A percentile compares a stretch with the other conserved stretches of the same genome.
Evolutionary conservation across 2,329 filamentous ascomycete genomes (phyloP).

Genomic region (Alternaria arborescens): DNA sequence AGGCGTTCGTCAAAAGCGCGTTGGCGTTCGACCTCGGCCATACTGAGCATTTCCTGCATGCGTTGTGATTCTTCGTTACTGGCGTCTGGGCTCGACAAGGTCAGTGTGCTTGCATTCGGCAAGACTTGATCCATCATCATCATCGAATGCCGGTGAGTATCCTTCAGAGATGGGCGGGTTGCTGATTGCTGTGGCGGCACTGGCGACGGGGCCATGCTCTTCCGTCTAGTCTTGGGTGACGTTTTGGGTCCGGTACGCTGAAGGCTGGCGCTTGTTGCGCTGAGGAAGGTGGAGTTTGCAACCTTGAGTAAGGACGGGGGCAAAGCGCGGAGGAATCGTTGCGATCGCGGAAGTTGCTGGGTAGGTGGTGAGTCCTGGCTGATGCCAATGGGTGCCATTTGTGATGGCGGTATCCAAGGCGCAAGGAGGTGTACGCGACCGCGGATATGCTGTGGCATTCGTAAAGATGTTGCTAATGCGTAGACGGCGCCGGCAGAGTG

Average conservation of each 20-base stretch:
- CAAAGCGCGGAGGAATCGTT: constrained; percentile 87
- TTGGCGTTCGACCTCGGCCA: constrained; percentile 76
- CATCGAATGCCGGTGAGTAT: constrained; percentile 56
- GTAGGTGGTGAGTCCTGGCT: constrained; percentile 78
- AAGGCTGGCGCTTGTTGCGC: constrained; percentile 85
- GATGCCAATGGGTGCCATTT: constrained; percentile 61
- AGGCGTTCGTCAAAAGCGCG: constrained; percentile 82
- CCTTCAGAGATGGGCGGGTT: constrained; percentile 35
- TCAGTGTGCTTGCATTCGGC: constrained; percentile 50
- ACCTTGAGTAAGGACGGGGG: constrained; percentile 92
- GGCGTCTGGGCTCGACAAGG: constrained; percentile 40
- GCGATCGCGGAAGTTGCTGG: constrained; percentile 88
- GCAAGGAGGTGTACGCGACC: constrained; percentile 93
- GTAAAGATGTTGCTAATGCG: constrained; percentile 89
- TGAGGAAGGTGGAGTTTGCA: constrained; percentile 95
- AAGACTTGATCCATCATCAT: constrained; percentile 60
- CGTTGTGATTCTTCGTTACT: constrained; percentile 42
- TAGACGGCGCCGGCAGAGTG: constrained; percentile 99
- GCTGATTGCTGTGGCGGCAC: constrained; percentile 18
- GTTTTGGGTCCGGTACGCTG: constrained; percentile 62
- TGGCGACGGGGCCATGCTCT: constrained; percentile 35
- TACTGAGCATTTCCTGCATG: constrained; percentile 62
- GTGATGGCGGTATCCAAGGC: constrained; percentile 92
- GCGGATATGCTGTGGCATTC: constrained; percentile 95
- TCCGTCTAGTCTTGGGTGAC: constrained; percentile 49